phyloP scores from a whole-genome alignment of 208 protist species.

The Plasmodiophora brassicae region DNA sequence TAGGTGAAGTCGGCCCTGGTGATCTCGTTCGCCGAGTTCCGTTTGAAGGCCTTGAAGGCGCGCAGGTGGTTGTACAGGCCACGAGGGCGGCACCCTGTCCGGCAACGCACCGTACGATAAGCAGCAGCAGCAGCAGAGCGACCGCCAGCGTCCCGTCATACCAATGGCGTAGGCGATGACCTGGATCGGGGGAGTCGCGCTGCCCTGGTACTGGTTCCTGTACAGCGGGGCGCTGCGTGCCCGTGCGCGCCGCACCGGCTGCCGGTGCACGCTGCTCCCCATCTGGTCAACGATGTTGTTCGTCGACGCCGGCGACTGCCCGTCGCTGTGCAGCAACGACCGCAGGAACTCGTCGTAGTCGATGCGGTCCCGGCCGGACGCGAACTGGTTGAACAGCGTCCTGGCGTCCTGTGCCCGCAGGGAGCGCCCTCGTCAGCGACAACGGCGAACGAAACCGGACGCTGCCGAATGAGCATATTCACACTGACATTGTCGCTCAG shows the following conservation, averaged over 20 bases:
- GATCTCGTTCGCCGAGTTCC: not conserved
- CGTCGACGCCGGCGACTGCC: not conserved
- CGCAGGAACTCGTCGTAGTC: slow-evolving; percentile 10
- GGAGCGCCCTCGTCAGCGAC: not conserved
- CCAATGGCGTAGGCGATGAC: not conserved
- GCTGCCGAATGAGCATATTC: not conserved
- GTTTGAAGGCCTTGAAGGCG: not conserved
- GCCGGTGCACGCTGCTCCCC: not conserved
- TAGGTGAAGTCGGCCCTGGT: not conserved
- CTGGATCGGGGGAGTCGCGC: not conserved
- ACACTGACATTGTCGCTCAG: not conserved
- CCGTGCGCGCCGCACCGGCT: not conserved
- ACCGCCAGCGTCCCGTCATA: not conserved
- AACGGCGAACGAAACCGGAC: not conserved
- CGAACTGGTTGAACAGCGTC: not conserved
- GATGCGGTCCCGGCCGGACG: not conserved
- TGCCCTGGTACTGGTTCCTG: not conserved
- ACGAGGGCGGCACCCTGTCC: not conserved
- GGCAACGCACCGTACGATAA: no score
- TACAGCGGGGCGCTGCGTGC: not conserved
- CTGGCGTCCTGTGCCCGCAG: not conserved
- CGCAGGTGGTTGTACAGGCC: slow-evolving; percentile 14
- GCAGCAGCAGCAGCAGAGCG: no score
- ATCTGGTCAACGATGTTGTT: not conserved
- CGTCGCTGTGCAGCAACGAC: not conserved